A percentile compares a stretch with the other conserved stretches of the same genome.
Conservation (phyloP, 306 rosid species). For the Arachis hypogaea region DNA sequence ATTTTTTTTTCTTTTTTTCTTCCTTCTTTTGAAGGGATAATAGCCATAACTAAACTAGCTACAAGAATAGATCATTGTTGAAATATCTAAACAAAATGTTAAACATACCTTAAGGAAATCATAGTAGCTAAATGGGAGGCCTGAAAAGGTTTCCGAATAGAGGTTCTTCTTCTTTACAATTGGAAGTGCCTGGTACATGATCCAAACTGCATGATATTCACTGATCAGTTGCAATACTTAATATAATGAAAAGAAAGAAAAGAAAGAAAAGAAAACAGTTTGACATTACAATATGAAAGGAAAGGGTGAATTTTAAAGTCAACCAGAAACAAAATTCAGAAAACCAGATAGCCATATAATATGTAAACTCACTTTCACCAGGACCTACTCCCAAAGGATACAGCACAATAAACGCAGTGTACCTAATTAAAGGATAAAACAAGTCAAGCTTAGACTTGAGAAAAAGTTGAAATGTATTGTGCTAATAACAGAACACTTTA, state of each 20-base stretch:
- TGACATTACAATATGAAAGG: slow-evolving; percentile 32
- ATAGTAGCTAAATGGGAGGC: slow-evolving; percentile 71
- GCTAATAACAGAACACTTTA: slow-evolving; percentile 5
- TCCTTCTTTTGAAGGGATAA: neutral
- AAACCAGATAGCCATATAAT: slow-evolving; percentile 25
- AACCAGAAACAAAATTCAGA: slow-evolving; percentile 20
- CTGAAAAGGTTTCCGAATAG: slow-evolving; percentile 55
- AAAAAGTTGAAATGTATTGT: neutral
- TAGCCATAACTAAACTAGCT: neutral
- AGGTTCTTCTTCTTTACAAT: slow-evolving; percentile 65
- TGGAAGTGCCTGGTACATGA: slow-evolving; percentile 83
- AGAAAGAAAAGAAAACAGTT: neutral
- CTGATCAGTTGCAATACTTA: slow-evolving; percentile 28
- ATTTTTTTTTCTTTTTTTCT: neutral
- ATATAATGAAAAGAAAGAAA: neutral
- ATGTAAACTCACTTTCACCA: slow-evolving; percentile 85
- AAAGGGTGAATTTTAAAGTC: slow-evolving; percentile 16
- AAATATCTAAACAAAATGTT: neutral
- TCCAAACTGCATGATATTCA: slow-evolving; percentile 68
- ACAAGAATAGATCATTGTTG: neutral
- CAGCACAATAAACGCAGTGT: slow-evolving; percentile 81
- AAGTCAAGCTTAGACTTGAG: slow-evolving; percentile 14
- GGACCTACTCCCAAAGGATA: slow-evolving; percentile 80
- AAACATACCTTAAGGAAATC: slow-evolving; percentile 70
- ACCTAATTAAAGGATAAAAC: slow-evolving; percentile 57